Conservation (phyloP, 768 basidiomycete genomes). For the Bullera alba region DNA sequence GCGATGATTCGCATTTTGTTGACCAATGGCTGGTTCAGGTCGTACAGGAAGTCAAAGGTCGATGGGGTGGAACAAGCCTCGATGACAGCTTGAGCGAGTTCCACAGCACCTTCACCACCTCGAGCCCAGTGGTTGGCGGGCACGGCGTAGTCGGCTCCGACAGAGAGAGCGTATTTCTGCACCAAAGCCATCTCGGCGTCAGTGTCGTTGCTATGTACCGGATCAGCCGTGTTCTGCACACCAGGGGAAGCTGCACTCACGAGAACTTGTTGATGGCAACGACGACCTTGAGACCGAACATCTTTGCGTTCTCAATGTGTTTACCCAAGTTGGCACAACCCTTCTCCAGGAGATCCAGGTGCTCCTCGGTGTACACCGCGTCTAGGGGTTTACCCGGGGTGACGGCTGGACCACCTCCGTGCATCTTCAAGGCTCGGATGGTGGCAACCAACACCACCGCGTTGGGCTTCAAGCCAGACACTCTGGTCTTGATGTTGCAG, state of each 20-base stretch:
- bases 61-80: constrained; percentile 69
- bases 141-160: constrained; percentile 89
- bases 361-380: constrained; percentile 88
- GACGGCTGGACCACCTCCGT: constrained; percentile 94
- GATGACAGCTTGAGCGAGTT: constrained; percentile 87
- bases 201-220: constrained; percentile 65
- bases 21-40: constrained; percentile 70
- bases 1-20: constrained; percentile 82
- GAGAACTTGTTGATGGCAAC: constrained; percentile 92
- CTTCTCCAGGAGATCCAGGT: constrained; percentile 77
- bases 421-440: constrained; percentile 97
- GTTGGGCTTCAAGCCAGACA: constrained; percentile 86
- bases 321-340: constrained; percentile 88
- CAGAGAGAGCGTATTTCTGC: constrained; percentile 66
- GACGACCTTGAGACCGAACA: constrained; percentile 93
- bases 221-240: not conserved
- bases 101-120: constrained; percentile 82
- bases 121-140: constrained; percentile 97
- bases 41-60: constrained; percentile 85
- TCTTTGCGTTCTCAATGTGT: constrained; percentile 89
- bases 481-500: constrained; percentile 98
- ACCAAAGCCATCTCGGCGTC: constrained; percentile 80
- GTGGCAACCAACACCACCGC: constrained; percentile 95
- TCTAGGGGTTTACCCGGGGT: constrained; percentile 90
- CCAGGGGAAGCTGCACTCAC: constrained; percentile 52